Evolutionary conservation across 805 yeast genomes (phyloP), one percentile per base, ranked within the genome.

Genomic region (Kuraishia hungarica): DNA sequence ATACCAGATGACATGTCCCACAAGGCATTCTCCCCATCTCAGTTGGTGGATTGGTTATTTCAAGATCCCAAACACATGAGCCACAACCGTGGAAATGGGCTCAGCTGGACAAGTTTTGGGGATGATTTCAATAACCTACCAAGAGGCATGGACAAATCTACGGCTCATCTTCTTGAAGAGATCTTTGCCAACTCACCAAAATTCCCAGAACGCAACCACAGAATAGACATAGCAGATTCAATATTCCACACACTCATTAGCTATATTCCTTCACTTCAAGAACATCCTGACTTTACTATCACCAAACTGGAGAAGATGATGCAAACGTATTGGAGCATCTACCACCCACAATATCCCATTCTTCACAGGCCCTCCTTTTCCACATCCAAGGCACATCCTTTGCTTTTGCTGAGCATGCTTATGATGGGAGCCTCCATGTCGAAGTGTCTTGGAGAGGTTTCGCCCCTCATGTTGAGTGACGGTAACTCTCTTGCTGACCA

Each of bases 321-420:
- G 17, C 64, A 65, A 39, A 54, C 61, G 6, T 83, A 80, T 60
- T 83, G 89, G 89, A 60, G 67, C 2, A 69, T 76, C 28, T 83
- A 73, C 65, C 89, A 78, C 65, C 77, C 81, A 3, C 85, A 81
- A 60, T 74, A 73, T 57, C 81, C 81, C 11, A 69, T 78, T 22
- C 56, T 78, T 43, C 82, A 78, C 57, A 71, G 72, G 51, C 77
- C 77, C 0, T 73, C 82, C 0, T 83, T 83, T 59, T 72, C 74
- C 52, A 80, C 87, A 0, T 68, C 70, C 39, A 68, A 71, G 1
- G 76, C 81, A 10, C 80, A 80, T 7, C 82, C 83, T 0, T 71
- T 83, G 21, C 65, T 85, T 17, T 59, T 84, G 7, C 64, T 82
- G 2, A 64, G 83, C 2, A 79, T 85, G 83, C 72, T 83, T 1